Evolutionary conservation across 2,329 filamentous ascomycete species (phyloP), one percentile per base, ranked within the genome.

Genomic region (Epichloe typhina): DNA sequence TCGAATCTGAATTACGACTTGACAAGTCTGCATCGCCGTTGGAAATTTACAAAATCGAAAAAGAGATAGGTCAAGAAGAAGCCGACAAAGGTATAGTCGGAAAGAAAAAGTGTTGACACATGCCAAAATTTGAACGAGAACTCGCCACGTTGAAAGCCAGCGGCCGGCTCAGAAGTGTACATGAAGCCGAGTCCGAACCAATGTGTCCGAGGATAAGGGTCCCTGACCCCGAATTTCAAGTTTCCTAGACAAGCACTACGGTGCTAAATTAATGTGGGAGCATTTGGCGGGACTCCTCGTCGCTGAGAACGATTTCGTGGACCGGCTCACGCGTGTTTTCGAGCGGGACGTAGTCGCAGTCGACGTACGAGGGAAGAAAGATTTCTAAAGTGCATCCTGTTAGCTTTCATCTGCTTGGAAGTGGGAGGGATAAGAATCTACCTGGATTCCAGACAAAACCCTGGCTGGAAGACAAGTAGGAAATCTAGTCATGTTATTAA

Each of bases 361-460:
- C 83, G 60, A 84, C 71, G 64, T 88, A 88, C 7, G 84, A 87
- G 1, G 86, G 86, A 2, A 90, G 76, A 68, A 90, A 90, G 65
- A 90, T 86, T 63, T 90, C 86, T 84, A 56, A 8, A 50, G 31
- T 17, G 42, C 19, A 17, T 7, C 2, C 15, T n/a, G 31, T 52
- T 33, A 50, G 54, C 56, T 35, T 57, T 51, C n/a, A 5, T 21
- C 33, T n/a, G 48, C 40, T 40, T 21, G 7, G 21, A 6, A 31
- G 13, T 38, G 17, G 15, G 23, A 33, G 6, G 21, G 12, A 19
- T 17, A 31, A 6, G 17, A 23, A 58, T 67, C 49, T 69, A 84
- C 82, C 82, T 65, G 86, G 85, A 66, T 90, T 90, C 86, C 86
- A 91, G 54, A 83, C 80, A 62, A 88, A 91, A 52, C 86, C 86